Conservation (phyloP, 148 eudicot genomes). For the Suaeda aralocaspica region DNA sequence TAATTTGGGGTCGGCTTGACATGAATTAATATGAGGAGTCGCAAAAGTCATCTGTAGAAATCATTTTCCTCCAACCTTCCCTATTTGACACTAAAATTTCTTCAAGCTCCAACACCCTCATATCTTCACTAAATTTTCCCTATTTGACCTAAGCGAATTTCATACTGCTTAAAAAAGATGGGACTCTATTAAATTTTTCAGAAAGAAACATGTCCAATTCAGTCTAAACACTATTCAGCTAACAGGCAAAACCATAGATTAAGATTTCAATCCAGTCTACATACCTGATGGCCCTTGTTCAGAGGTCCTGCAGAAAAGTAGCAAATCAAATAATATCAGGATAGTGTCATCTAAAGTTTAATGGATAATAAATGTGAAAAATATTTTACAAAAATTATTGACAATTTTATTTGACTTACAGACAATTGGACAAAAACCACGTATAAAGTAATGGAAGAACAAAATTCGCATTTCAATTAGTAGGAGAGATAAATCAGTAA, state of each 20-base stretch:
- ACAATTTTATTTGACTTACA: neutral
- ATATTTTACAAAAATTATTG: neutral
- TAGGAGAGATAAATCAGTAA: neutral
- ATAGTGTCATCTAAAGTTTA: slow-evolving; percentile 5
- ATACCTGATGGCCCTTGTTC: slow-evolving; percentile 87
- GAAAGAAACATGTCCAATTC: neutral
- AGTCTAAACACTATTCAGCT: neutral
- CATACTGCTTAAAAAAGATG: neutral
- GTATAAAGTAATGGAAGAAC: slow-evolving; percentile 1
- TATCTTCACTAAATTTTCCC: too few relatives aligned
- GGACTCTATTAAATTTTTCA: neutral
- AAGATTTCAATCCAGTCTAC: slow-evolving; percentile 16
- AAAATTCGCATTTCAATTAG: neutral
- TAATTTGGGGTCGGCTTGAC: too few relatives aligned
- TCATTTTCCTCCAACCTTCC: too few relatives aligned
- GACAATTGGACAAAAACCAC: neutral
- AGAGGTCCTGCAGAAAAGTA: slow-evolving; percentile 62
- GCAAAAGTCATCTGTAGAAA: too few relatives aligned
- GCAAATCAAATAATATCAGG: slow-evolving; percentile 20
- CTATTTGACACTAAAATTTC: too few relatives aligned
- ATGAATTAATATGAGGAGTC: too few relatives aligned
- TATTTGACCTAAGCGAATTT: neutral
- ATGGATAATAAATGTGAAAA: neutral
- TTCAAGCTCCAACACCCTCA: too few relatives aligned
- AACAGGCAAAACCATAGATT: slow-evolving; percentile 1